phyloP scores from a whole-genome alignment of 2,329 filamentous ascomycete species.

The Arthrobotrys megalospora region DNA sequence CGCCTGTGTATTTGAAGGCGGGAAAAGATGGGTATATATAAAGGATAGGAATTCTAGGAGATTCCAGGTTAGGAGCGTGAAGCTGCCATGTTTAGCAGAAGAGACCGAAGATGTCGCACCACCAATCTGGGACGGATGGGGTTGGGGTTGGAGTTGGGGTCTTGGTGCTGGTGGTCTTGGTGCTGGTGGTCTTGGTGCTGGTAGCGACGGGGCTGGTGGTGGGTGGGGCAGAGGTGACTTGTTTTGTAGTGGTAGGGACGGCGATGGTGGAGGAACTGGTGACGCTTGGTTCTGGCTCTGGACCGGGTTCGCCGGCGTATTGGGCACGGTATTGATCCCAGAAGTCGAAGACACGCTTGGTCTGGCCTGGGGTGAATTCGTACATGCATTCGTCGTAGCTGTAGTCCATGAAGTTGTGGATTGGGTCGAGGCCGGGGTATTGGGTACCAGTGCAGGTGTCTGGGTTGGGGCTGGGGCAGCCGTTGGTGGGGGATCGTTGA shows the following conservation, averaged over 20 bases:
- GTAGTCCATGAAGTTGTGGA: conserved; percentile 67
- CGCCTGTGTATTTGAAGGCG: no score
- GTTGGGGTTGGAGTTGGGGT: conserved; percentile 27
- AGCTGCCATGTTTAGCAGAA: conserved; percentile 31
- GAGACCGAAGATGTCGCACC: conserved; percentile 35
- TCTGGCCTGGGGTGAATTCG: conserved; percentile 70
- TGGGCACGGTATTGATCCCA: conserved; percentile 67
- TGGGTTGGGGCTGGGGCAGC: conserved; percentile 67
- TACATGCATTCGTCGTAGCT: conserved; percentile 69
- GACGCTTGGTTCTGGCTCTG: conserved; percentile 22
- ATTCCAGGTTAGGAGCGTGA: no score
- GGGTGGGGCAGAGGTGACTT: conserved; percentile 10
- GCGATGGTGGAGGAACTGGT: neutral
- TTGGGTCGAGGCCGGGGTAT: conserved; percentile 64
- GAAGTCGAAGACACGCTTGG: conserved; percentile 68
- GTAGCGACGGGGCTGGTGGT: conserved; percentile 23
- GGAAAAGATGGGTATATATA: conserved; percentile 29
- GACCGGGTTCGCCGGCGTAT: conserved; percentile 33
- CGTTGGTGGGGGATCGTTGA: conserved; percentile 65
- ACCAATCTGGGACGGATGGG: conserved; percentile 40
- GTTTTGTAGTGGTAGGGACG: conserved; percentile 21
- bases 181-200: conserved; percentile 8
- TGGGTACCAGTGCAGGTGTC: conserved; percentile 65
- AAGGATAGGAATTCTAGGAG: neutral
- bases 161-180: conserved; percentile 4